Conservation (phyloP, 2,329 filamentous ascomycete species). For the Periconia macrospinosa region DNA sequence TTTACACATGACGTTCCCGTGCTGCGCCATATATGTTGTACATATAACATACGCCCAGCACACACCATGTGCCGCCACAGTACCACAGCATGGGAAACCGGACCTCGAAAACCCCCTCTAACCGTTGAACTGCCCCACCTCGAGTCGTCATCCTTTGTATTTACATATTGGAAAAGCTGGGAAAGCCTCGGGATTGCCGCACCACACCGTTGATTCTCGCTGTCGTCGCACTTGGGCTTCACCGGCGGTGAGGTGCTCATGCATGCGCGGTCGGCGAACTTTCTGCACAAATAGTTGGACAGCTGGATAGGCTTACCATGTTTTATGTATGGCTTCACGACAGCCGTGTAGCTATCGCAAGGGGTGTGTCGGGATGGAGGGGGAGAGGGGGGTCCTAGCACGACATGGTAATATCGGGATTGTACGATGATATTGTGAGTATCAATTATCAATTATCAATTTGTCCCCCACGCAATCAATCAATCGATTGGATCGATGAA, state of each 20-base stretch:
- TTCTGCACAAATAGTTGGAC: background rate
- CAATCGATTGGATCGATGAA: too few species aligned
- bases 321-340: background rate
- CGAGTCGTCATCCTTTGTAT: background rate
- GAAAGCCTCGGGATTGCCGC: slow-evolving; percentile 7
- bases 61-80: slow-evolving; percentile 6
- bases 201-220: slow-evolving; percentile 1
- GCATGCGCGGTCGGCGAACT: background rate
- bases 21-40: background rate
- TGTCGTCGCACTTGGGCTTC: slow-evolving; percentile 18
- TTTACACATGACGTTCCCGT: background rate
- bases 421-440: too few species aligned
- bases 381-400: too few species aligned
- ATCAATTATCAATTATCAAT: too few species aligned
- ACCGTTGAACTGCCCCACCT: slow-evolving; percentile 1
- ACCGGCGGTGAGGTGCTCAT: background rate
- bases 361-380: too few species aligned
- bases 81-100: slow-evolving; percentile 3
- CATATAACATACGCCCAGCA: background rate
- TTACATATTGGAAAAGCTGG: background rate
- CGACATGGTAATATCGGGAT: too few species aligned
- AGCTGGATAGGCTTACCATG: background rate
- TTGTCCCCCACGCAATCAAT: too few species aligned
- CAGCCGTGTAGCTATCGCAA: too few species aligned
- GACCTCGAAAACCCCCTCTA: background rate